Percentiles rank a stretch among this genome's conserved stretches.
Conservation (phyloP, 1,284 basidiomycete species). For the Trichosporon ovoides region DNA sequence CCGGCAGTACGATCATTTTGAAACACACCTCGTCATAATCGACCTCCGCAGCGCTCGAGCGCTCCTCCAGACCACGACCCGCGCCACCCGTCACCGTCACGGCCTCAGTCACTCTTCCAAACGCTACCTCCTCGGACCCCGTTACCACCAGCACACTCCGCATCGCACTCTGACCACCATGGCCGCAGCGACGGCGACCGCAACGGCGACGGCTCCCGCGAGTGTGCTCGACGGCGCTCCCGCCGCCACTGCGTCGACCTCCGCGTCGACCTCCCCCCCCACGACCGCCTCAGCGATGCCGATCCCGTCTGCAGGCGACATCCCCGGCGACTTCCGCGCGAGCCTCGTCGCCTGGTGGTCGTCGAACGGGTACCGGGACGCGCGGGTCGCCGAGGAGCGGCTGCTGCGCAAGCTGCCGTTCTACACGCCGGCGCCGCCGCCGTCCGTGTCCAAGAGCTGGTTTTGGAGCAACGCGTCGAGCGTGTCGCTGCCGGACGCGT, state of each 20-base stretch:
- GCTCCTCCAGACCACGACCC: not conserved
- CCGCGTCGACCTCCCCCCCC: not conserved
- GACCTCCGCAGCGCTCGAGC: not conserved
- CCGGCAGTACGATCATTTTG: not conserved
- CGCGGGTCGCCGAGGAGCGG: constrained; percentile 39
- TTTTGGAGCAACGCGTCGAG: constrained; percentile 1
- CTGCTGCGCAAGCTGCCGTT: constrained; percentile 35
- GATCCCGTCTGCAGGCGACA: constrained; percentile 5
- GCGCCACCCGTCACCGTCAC: not conserved
- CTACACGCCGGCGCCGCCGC: constrained; percentile 19
- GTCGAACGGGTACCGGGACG: constrained; percentile 40
- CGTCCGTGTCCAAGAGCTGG: constrained; percentile 8
- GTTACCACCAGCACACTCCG: not conserved
- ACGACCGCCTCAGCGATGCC: not conserved
- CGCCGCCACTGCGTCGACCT: not conserved
- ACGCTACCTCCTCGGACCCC: too few relatives aligned
- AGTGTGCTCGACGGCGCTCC: not conserved
- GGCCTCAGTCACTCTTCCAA: not conserved
- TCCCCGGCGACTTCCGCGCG: constrained; percentile 41
- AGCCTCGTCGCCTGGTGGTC: constrained; percentile 44
- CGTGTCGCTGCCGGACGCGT: not conserved
- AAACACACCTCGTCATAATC: not conserved
- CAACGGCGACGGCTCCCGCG: not conserved
- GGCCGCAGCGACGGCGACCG: not conserved
- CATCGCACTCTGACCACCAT: not conserved